A percentile compares a stretch with the other conserved stretches of the same genome.
phyloP scores from a whole-genome alignment of 768 basidiomycete species.

The Suillus weaverae region DNA sequence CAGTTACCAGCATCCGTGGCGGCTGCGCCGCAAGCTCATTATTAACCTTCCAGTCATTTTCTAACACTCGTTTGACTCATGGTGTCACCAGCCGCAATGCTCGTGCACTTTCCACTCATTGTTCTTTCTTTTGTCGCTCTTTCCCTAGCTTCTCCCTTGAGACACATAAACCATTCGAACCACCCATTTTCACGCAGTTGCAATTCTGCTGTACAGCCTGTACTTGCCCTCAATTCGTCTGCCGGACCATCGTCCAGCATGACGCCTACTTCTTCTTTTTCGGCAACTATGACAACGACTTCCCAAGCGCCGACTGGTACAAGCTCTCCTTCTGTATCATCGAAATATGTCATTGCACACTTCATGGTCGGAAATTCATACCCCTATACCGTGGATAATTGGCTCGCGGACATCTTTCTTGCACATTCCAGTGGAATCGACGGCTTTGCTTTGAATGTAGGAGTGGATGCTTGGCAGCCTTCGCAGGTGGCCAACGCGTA shows the following conservation, averaged over 20 bases:
- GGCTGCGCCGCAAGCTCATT: neutral
- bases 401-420: slow-evolving; percentile 52
- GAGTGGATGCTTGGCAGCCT: slow-evolving; percentile 62
- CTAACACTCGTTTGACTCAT: neutral
- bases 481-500: slow-evolving; percentile 64
- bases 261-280: neutral
- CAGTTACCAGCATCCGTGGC: neutral
- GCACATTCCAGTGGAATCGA: slow-evolving; percentile 63
- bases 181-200: neutral
- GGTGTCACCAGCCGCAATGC: neutral
- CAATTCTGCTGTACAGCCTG: neutral
- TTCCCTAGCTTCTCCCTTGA: neutral
- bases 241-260: neutral
- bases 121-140: neutral
- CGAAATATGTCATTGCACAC: slow-evolving; percentile 56
- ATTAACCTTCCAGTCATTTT: neutral
- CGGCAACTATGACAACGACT: neutral
- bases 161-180: neutral
- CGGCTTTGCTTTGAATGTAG: slow-evolving; percentile 72
- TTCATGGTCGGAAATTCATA: slow-evolving; percentile 68
- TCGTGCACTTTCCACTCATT: neutral
- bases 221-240: neutral
- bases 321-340: slow-evolving; percentile 9
- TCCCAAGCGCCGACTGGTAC: neutral
- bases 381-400: slow-evolving; percentile 47